These are phyloP conservation scores for Echinochloa phyllopogon DNA, from an alignment of 176 grass and related monocot genomes.

Conservation along the genomic window DNA sequence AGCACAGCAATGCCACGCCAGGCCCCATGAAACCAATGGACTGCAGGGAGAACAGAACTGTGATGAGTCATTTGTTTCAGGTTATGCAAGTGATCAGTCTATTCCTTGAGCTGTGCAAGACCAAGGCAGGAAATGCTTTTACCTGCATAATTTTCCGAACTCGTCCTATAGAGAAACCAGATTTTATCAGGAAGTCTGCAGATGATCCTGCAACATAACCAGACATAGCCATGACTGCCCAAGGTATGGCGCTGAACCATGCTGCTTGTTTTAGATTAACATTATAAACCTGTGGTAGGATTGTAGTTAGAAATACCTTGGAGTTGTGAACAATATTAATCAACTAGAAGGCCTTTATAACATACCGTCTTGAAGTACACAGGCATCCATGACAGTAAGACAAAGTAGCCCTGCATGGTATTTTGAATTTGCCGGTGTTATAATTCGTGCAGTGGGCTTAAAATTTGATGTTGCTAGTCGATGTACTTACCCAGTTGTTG, in stretches of 20 bases:
- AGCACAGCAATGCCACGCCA: slow-evolving; percentile 65
- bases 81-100: background rate
- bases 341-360: slow-evolving; percentile 16
- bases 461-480: background rate
- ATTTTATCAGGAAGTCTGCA: slow-evolving; percentile 92
- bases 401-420: slow-evolving; percentile 85
- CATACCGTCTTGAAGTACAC: slow-evolving; percentile 96
- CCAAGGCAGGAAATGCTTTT: background rate
- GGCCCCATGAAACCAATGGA: slow-evolving; percentile 94
- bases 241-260: slow-evolving; percentile 99
- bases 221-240: slow-evolving; percentile 89
- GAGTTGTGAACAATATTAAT: background rate
- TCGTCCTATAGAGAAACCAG: slow-evolving; percentile 44
- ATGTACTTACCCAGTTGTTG: slow-evolving; percentile 92
- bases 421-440: slow-evolving; percentile 31
- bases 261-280: slow-evolving; percentile 98
- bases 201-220: slow-evolving; percentile 90
- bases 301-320: slow-evolving; percentile 25
- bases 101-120: background rate
- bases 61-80: slow-evolving; percentile 21
- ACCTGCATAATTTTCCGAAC: slow-evolving; percentile 97
- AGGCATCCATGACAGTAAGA: slow-evolving; percentile 96
- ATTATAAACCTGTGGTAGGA: slow-evolving; percentile 76
- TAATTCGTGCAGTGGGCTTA: background rate
- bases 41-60: slow-evolving; percentile 47